phyloP scores from a whole-genome alignment of 306 rosid species.

The Vachellia collinsii region DNA sequence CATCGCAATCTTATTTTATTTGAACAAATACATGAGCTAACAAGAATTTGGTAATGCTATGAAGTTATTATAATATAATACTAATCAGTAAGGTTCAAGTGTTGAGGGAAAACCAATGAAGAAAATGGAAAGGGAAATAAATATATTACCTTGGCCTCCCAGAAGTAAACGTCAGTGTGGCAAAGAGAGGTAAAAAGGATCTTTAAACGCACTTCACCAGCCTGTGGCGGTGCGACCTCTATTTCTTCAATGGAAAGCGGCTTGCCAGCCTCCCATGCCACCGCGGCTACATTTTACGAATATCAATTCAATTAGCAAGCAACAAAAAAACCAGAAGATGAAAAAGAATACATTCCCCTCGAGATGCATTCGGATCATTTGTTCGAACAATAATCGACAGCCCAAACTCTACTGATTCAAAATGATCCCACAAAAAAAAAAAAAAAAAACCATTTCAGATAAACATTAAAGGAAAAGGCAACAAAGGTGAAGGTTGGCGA shows the following conservation, averaged over 20 bases:
- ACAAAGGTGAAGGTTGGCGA: not conserved
- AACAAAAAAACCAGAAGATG: not conserved
- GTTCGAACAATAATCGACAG: not conserved
- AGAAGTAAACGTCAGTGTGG: slow-evolving; percentile 59
- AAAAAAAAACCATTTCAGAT: not conserved
- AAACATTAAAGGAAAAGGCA: not conserved
- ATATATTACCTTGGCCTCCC: slow-evolving; percentile 53
- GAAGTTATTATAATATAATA: not conserved
- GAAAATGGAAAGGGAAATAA: not conserved
- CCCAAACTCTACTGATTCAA: not conserved
- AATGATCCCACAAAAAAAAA: not conserved
- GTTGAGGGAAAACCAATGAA: not conserved
- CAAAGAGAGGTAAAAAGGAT: slow-evolving; percentile 61
- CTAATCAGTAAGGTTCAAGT: not conserved
- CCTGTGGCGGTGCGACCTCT: slow-evolving; percentile 59
- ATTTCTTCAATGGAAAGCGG: slow-evolving; percentile 54
- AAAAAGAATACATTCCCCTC: not conserved
- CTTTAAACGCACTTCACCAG: slow-evolving; percentile 59
- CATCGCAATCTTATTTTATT: not conserved
- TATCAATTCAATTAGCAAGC: not conserved
- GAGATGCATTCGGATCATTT: not conserved
- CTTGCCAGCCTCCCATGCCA: slow-evolving; percentile 60
- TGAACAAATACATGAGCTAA: not conserved
- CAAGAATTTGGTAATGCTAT: not conserved
- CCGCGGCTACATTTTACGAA: slow-evolving; percentile 44